phyloP scores from a whole-genome alignment of 805 yeast genomes.

The Pichia ethanolica region DNA sequence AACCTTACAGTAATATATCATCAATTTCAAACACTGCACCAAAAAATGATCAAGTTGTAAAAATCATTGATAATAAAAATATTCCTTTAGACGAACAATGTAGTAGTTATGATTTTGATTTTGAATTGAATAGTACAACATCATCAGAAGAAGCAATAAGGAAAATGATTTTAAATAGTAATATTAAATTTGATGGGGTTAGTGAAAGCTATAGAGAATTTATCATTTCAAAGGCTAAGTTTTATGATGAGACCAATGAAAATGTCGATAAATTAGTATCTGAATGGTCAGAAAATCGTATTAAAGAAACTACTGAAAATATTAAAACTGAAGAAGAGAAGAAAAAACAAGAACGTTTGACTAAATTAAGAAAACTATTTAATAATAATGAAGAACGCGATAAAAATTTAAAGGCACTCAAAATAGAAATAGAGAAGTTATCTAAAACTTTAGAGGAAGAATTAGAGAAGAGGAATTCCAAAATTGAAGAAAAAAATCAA shows the following conservation, averaged over 20 bases:
- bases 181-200: background rate
- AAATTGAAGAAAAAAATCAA: too few species aligned
- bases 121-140: background rate
- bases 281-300: slow-evolving; percentile 1
- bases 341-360: slow-evolving; percentile 1
- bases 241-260: background rate
- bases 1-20: too few species aligned
- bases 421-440: background rate
- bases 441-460: background rate
- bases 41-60: too few species aligned
- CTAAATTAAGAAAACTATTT: background rate
- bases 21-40: too few species aligned
- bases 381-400: slow-evolving; percentile 1
- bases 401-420: background rate
- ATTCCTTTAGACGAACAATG: slow-evolving; percentile 3
- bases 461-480: background rate
- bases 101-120: background rate
- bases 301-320: background rate
- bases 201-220: background rate
- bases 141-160: background rate
- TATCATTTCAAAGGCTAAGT: background rate
- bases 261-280: slow-evolving; percentile 1
- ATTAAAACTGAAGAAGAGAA: background rate
- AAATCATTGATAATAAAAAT: background rate
- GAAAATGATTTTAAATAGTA: background rate